Evolutionary conservation across 345 rosid species (phyloP), one percentile per base, ranked within the genome.

Genomic region (Gossypium australe): DNA sequence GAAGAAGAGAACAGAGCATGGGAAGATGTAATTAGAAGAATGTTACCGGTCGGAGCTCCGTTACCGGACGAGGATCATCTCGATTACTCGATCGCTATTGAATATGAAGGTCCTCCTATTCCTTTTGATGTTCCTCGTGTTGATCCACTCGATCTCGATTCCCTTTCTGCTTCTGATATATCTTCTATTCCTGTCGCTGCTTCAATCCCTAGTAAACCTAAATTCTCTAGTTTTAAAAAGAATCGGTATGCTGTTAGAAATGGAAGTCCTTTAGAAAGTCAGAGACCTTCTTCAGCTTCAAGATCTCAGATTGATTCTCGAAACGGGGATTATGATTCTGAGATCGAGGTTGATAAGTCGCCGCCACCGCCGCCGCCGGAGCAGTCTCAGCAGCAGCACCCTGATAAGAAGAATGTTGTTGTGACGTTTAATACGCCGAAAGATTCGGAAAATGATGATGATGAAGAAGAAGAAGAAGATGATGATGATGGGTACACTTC

Each of bases 11-110:
- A 79, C 25, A 75, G 56, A 43, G 68, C 79, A 0, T 83, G 85
- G 86, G 80, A 77, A 75, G 77, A 85, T 41, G 74, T 29, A 43
- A 62, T 85, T 45, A 78, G 82, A 18, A 75, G 47, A 64, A 82
- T 84, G 89, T 67, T 82, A 17, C 89, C 84, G 18, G 81, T 74
- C 18, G 86, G 87, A 11, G 84, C 85, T 2, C 85, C 86, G 0
- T 69, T 83, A 34, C 84, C 83, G 1, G 84, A 82, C 70, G 88
- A 87, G 66, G 85, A 78, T 20, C 81, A 81, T 41, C 86, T 85
- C 68, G 89, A 89, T 78, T 89, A 79, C 78, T 89, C 89, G 25
- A 83, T 89, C 72, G 93, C 90, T 2, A 68, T 89, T 7, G 87
- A 81, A 55, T 89, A 89, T 72, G 78, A 84, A 45, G 93, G 90